Base-by-base conservation (phyloP, 345 rosid genomes). In the thale cress (Arabidopsis thaliana) region DNA sequence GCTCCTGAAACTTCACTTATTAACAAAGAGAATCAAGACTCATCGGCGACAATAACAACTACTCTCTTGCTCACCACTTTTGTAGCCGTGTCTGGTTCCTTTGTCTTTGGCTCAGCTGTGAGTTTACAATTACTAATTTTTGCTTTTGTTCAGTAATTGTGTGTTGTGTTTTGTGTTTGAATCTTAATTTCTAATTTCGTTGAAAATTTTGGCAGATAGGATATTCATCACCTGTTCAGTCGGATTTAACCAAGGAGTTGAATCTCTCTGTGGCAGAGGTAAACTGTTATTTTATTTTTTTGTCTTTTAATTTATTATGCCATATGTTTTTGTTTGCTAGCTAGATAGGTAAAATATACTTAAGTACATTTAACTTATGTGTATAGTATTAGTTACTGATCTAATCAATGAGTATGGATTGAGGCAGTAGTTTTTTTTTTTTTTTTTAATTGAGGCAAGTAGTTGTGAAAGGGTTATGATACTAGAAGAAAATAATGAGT, bases 211-310 rank as follows among this genome's bases (percentile, higher is more conserved):
- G 74, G 69, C 79, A 92, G 97, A 55, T 89, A 59, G 93, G 96
- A 72, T 92, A 88, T 72, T 92, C 97, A 53, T 92, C 97, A 52
- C 97, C 97, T 33, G 85, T 89, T 71, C 87, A 89, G 55, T 81
- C 83, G 44, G 97, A 89, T 71, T 88, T 92, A 49, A 84, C 79
- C 79, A 63, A 72, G 32, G 92, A 89, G 42, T 74, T 92, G 50
- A 72, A 76, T 69, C 89, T 91, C 46, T 83, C 93, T 57, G 76
- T 86, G 12, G 86, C 89, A 13, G 83, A 88, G 85, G 97, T 88
- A 59, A 50, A 23, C 24, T 23, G 5, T 56, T 61, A 45, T 62
- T 62, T 6, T 61, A 58, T 62, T 61, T 5, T 1, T 24, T 22
- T 49, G 2, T 49, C 2, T 20, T 23, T 44, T 16, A 16, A 4